Base-by-base conservation (phyloP, 2,329 filamentous ascomycete species). In the Hypoxylon rubiginosum region DNA sequence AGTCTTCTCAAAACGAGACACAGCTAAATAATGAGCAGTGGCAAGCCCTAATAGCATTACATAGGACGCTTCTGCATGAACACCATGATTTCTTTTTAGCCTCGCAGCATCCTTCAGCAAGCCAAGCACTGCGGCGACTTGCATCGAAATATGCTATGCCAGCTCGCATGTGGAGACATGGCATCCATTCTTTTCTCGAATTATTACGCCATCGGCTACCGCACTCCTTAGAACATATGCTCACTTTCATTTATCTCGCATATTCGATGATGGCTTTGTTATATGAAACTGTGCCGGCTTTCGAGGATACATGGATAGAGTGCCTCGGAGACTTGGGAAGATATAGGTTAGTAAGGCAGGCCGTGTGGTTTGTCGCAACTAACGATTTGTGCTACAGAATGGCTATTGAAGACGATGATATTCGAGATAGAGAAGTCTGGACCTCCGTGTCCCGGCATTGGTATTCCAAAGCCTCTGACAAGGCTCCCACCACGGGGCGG, bases 271-370 rank as follows among this genome's bases (percentile, higher is more conserved):
- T 97, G 86, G 91, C 92, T 0, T 79, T 97, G 0, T 79, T 97
- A 0, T 92, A 94, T 64, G 95, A 98, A 73, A 97, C 92, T 0
- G 92, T 97, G 0, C 90, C 92, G 0, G 84, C 87, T 0, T 97
- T 97, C 70, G 87, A 92, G 56, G 92, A 96, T 62, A 97, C 92
- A 0, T 98, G 95, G 95, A 92, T 97, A 8, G 95, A 97, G 70
- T 97, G 94, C 57, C 81, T 98, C 0, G 95, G 95, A 0, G 94
- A 98, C 74, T 79, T 98, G 0, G 91, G 91, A 0, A 84, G 94
- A 19, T 97, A 97, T 48, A 77, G 85, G 66, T 76, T 54, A 64
- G 72, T 71, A 13, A 41, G 17, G 21, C 8, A 10, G 30, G 3
- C 34, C 15, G 4, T 39, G 15, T 28, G 4, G 5, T 24, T 17